Conservation (phyloP, 169 alveolate genomes). For the Plasmodium malariae region DNA sequence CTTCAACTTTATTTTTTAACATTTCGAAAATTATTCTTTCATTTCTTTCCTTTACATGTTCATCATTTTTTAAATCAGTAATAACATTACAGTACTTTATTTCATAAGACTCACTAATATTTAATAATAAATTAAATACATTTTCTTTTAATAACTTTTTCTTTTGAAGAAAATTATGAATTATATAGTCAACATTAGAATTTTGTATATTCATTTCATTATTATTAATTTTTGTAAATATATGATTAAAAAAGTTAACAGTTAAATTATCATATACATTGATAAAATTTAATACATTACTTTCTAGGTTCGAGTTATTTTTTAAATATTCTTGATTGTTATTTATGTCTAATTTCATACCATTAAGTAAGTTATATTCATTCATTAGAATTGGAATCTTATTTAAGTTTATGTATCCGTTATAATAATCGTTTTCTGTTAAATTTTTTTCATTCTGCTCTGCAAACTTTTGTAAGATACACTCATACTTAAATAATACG, state of each 20-base stretch:
- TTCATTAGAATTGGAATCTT: slow-evolving; percentile 36
- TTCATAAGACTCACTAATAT: slow-evolving; percentile 56
- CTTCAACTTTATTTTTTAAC: slow-evolving; percentile 39
- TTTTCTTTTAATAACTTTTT: slow-evolving; percentile 67
- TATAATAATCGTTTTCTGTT: slow-evolving; percentile 60
- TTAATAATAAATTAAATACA: slow-evolving; percentile 47
- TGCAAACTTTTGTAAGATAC: slow-evolving; percentile 66
- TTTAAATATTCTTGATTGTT: slow-evolving; percentile 14
- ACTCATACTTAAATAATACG: slow-evolving; percentile 52
- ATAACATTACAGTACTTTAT: slow-evolving; percentile 32
- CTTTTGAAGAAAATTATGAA: slow-evolving; percentile 51
- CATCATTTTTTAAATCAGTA: slow-evolving; percentile 35
- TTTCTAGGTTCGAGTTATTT: slow-evolving; percentile 39
- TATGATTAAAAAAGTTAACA: slow-evolving; percentile 55
- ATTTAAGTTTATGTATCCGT: slow-evolving; percentile 53
- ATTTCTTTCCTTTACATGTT: slow-evolving; percentile 53
- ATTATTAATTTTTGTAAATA: slow-evolving; percentile 61
- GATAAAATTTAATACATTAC: slow-evolving; percentile 33
- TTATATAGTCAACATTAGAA: slow-evolving; percentile 37
- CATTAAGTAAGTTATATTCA: slow-evolving; percentile 10
- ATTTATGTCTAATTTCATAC: slow-evolving; percentile 21
- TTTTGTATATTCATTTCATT: slow-evolving; percentile 52
- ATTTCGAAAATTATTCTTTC: slow-evolving; percentile 60
- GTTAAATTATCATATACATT: slow-evolving; percentile 57
- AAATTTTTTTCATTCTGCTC: slow-evolving; percentile 48